A percentile compares a stretch with the other conserved stretches of the same genome.
Evolutionary conservation across 2,329 filamentous ascomycete genomes (phyloP).

Genomic region (Penicillium sp.): DNA sequence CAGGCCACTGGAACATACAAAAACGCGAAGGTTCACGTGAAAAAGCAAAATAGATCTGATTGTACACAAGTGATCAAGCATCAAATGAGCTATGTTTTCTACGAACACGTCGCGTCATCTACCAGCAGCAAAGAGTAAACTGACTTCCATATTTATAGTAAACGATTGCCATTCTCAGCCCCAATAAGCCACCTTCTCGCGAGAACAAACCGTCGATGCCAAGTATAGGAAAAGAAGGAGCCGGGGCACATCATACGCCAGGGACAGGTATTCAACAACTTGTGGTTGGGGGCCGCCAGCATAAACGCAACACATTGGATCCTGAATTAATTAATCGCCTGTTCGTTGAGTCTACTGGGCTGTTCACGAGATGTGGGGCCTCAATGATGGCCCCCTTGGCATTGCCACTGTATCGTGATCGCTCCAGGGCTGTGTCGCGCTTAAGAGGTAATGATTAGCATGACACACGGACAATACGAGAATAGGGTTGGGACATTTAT

Average conservation of each 20-base stretch:
- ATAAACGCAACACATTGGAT: not conserved
- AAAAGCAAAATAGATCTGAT: too few relatives aligned
- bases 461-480: not conserved
- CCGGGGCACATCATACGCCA: not conserved
- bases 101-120: too few relatives aligned
- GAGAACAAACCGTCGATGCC: too few relatives aligned
- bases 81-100: too few relatives aligned
- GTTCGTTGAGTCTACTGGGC: not conserved
- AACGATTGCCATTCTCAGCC: not conserved
- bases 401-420: not conserved
- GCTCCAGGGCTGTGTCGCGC: not conserved
- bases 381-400: not conserved
- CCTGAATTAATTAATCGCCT: not conserved
- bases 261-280: not conserved
- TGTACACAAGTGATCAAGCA: too few relatives aligned
- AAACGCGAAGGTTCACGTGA: too few relatives aligned
- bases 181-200: not conserved
- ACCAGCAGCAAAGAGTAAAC: too few relatives aligned
- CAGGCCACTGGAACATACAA: too few relatives aligned
- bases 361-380: not conserved
- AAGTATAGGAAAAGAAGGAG: not conserved
- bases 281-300: not conserved
- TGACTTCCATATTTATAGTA: not conserved
- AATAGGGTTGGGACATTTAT: not conserved
- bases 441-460: constrained; percentile 3